Evolutionary conservation across 352 stramenopile genomes (phyloP).

Genomic region (Phytophthora europaea): DNA sequence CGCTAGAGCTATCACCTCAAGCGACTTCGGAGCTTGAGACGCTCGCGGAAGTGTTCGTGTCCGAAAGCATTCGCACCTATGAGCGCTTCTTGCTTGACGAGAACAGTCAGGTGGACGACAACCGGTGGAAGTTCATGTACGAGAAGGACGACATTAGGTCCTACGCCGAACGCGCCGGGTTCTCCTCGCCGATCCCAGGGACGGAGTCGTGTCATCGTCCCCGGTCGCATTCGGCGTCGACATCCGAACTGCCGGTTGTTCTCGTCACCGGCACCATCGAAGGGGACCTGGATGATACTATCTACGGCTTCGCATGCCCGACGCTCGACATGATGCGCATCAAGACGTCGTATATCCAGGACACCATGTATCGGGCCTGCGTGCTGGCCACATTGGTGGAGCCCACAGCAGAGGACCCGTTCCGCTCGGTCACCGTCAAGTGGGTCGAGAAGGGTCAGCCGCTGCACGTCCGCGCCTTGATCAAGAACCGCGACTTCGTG

Average conservation of each 20-base stretch:
- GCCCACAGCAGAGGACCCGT: conserved; percentile 37
- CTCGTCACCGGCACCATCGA: conserved; percentile 46
- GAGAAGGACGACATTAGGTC: conserved; percentile 46
- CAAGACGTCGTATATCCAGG: conserved; percentile 49
- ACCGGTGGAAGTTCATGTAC: conserved; percentile 53
- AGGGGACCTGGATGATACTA: conserved; percentile 50
- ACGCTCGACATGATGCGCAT: conserved; percentile 46
- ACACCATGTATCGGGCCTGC: conserved; percentile 30
- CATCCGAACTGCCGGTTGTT: conserved; percentile 37
- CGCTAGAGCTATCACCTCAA: conserved; percentile 33
- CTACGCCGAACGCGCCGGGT: conserved; percentile 35
- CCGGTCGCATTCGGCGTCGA: conserved; percentile 22
- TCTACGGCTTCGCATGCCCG: conserved; percentile 47
- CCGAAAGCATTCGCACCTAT: conserved; percentile 39
- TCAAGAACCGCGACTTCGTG: conserved; percentile 63
- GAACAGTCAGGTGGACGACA: conserved; percentile 29
- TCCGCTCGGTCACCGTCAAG: conserved; percentile 48
- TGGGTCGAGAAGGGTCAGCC: conserved; percentile 45
- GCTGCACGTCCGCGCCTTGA: conserved; percentile 34
- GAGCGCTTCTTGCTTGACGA: conserved; percentile 39
- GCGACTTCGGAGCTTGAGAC: conserved; percentile 38
- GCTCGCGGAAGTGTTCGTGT: conserved; percentile 44
- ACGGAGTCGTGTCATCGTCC: conserved; percentile 14
- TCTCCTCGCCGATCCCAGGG: background rate
- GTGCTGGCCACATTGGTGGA: conserved; percentile 46